Conservation (phyloP, 257 asterid genomes). For the Echites panduratus region DNA sequence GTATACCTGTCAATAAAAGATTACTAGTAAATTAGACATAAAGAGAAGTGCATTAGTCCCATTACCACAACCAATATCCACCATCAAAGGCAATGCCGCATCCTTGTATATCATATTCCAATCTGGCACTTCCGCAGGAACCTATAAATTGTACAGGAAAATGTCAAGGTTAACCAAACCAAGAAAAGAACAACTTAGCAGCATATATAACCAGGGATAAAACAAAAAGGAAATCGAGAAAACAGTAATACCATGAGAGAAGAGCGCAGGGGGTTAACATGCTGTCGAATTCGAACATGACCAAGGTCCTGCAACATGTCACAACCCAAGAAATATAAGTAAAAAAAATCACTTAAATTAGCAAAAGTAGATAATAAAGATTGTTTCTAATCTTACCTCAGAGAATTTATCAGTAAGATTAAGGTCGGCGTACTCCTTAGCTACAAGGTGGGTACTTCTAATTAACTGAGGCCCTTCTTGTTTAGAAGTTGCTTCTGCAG, state of each 20-base stretch:
- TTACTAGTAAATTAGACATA: neutral
- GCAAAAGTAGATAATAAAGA: neutral
- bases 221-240: neutral
- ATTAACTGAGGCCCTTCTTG: constrained; percentile 27
- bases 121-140: constrained; percentile 74
- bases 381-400: constrained; percentile 29
- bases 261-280: constrained; percentile 83
- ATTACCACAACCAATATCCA: constrained; percentile 90
- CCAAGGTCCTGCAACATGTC: constrained; percentile 64
- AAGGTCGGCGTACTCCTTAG: constrained; percentile 83
- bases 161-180: constrained; percentile 1
- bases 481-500: constrained; percentile 20
- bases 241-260: constrained; percentile 50
- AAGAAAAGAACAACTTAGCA: neutral
- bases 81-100: constrained; percentile 78
- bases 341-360: neutral
- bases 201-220: neutral
- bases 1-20: neutral
- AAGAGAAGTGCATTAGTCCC: constrained; percentile 11
- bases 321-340: neutral
- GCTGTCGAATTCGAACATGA: constrained; percentile 88
- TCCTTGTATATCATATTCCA: constrained; percentile 71
- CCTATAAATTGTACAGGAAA: constrained; percentile 29
- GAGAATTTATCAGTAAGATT: constrained; percentile 57
- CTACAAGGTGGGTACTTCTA: constrained; percentile 55